Base-by-base conservation (phyloP, 352 stramenopile genomes). In the Phytopythium aichiense region DNA sequence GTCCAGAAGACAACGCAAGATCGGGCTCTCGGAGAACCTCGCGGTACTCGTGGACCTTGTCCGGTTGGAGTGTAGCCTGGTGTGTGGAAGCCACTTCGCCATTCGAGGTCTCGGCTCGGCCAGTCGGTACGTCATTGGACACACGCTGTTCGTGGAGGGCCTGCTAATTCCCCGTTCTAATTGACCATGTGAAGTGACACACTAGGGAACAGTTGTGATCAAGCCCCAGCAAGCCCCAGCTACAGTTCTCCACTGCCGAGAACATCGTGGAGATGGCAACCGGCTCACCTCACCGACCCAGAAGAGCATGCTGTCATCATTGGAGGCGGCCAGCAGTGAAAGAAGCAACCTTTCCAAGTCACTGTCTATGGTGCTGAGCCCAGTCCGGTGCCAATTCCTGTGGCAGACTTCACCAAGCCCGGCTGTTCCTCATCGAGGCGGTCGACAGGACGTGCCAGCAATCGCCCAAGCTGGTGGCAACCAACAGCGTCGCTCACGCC, bases 21-120 rank as follows among this genome's bases (percentile, higher is more conserved):
- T 98, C 49, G 90, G 91, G 11, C 97, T 93, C 64, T 90, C 98
- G 58, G 84, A 78, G 53, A 74, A 87, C 60, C n/a, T 25, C 6
- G 42, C 20, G 42, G 20, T 13, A 9, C 3, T 45, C 38, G 5
- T 22, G 38, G 28, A 30, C 28, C 28, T 30, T 30, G 28, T 30
- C 28, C 28, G 28, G 28, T 30, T 30, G 28, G 2, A 4, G 28
- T 30, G 4, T 30, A 30, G 28, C 28, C 28, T 30, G 28, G 28
- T 30, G 28, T 30, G 28, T 30, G 28, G 28, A 30, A 30, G 28
- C 28, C 28, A 30, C 28, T 30, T 30, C 28, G 28, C 28, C 28
- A 30, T 64, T 66, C 13, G 86, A 93, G 66, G 91, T 93, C 56
- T 76, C 84, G 38, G 87, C 85, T 30, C 72, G 96, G 3, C 90